Evolutionary conservation across 805 yeast species (phyloP).

Genomic region (Candida krabiensis): DNA sequence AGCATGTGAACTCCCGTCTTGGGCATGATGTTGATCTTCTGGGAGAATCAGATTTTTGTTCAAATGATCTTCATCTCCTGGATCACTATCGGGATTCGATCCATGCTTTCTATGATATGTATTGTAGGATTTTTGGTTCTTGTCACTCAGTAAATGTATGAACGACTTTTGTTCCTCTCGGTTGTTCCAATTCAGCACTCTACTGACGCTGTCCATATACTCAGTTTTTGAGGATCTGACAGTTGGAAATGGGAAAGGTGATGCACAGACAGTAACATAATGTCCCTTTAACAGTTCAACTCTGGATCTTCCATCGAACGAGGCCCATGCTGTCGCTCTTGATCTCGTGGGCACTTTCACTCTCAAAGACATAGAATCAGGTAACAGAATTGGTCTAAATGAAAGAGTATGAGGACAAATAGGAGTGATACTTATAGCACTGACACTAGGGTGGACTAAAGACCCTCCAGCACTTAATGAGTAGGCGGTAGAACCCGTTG

Average conservation of each 20-base stretch:
- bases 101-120: conserved; percentile 23
- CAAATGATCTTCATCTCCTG: conserved; percentile 23
- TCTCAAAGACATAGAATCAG: conserved; percentile 86
- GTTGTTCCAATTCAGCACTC: conserved; percentile 91
- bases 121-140: conserved; percentile 48
- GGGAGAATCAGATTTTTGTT: too few species aligned
- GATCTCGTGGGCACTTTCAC: conserved; percentile 78
- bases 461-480: conserved; percentile 95
- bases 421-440: conserved; percentile 91
- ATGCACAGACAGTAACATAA: conserved; percentile 80
- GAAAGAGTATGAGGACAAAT: conserved; percentile 95
- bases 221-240: conserved; percentile 73
- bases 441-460: conserved; percentile 89
- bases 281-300: conserved; percentile 82
- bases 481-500: conserved; percentile 96
- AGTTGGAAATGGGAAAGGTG: conserved; percentile 93
- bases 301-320: conserved; percentile 91
- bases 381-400: conserved; percentile 87
- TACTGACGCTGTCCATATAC: conserved; percentile 78
- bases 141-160: conserved; percentile 56
- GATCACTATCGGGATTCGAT: conserved; percentile 19
- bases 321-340: conserved; percentile 93
- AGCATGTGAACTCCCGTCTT: too few species aligned
- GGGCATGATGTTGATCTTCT: too few species aligned
- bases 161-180: conserved; percentile 87